Percentiles rank a stretch among this genome's conserved stretches.
These are phyloP conservation scores for Neofusicoccum sp. DNA, from an alignment of 2,329 filamentous ascomycete species.

Conservation along the genomic window DNA sequence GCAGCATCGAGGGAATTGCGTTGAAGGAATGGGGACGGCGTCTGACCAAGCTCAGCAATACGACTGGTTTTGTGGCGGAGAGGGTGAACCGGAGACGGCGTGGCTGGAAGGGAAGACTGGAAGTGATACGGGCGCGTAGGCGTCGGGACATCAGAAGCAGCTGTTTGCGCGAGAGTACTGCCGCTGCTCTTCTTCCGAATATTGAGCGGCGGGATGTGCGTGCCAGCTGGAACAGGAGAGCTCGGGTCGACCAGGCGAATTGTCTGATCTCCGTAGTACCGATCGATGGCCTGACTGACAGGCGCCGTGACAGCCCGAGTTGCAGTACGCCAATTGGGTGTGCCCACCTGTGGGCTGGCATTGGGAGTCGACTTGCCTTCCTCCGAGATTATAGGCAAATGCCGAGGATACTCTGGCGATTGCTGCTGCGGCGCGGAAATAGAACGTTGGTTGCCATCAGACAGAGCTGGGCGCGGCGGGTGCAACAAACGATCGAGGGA, in stretches of 20 bases:
- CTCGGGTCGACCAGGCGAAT: slow-evolving; percentile 58
- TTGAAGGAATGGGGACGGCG: background rate
- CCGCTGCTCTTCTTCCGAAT: slow-evolving; percentile 52
- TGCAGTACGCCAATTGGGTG: slow-evolving; percentile 26
- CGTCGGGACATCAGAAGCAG: background rate
- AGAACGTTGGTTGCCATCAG: slow-evolving; percentile 38
- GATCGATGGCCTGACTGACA: slow-evolving; percentile 23
- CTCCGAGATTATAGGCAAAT: slow-evolving; percentile 53
- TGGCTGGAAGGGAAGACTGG: background rate
- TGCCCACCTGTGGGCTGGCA: slow-evolving; percentile 27
- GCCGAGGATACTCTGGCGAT: slow-evolving; percentile 30
- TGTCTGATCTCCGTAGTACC: slow-evolving; percentile 40
- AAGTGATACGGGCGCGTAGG: slow-evolving; percentile 9
- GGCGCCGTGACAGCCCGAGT: slow-evolving; percentile 47
- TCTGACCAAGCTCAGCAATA: background rate
- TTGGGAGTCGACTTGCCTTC: slow-evolving; percentile 42
- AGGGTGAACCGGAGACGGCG: background rate
- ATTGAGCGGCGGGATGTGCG: slow-evolving; percentile 51
- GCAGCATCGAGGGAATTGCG: slow-evolving; percentile 3
- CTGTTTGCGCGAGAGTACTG: slow-evolving; percentile 21
- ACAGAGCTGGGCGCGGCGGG: slow-evolving; percentile 16
- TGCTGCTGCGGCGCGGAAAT: slow-evolving; percentile 48
- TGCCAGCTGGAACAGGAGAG: slow-evolving; percentile 39
- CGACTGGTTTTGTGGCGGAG: slow-evolving; percentile 9
- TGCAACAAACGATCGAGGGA: slow-evolving; percentile 15